Conservation (phyloP, 2,329 filamentous ascomycete genomes). For the Aspergillus sp. region DNA sequence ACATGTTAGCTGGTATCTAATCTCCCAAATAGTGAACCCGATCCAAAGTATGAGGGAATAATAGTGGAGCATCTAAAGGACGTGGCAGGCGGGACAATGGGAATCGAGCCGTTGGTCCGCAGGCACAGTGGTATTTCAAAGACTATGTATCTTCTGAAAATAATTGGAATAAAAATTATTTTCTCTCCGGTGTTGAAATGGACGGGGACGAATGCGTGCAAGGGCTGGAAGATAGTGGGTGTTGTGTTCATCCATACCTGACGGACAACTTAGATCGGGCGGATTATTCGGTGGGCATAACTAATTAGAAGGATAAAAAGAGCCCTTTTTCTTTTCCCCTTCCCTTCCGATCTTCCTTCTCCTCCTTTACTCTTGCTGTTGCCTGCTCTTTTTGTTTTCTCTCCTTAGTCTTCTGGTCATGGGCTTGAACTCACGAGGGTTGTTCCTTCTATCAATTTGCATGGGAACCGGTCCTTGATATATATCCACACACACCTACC, state of each 20-base stretch:
- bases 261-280: conserved; percentile 14
- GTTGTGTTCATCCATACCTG: conserved; percentile 16
- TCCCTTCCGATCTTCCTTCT: conserved; percentile 1
- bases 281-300: conserved; percentile 14
- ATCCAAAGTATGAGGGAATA: conserved; percentile 7
- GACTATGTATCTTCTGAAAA: neutral
- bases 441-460: neutral
- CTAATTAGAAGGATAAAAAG: conserved; percentile 14
- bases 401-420: neutral
- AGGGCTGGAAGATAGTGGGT: conserved; percentile 9
- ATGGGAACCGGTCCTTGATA: neutral
- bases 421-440: neutral
- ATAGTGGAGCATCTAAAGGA: conserved; percentile 15
- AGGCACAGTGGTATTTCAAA: neutral
- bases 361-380: neutral
- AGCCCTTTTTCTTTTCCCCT: conserved; percentile 7
- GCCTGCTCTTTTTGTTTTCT: neutral
- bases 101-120: neutral
- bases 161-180: neutral
- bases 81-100: conserved; percentile 17
- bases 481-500: too few relatives aligned
- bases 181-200: neutral
- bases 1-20: neutral
- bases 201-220: conserved; percentile 8
- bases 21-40: neutral